phyloP scores from a whole-genome alignment of 441 rosid species.

The Kokia cookei region DNA sequence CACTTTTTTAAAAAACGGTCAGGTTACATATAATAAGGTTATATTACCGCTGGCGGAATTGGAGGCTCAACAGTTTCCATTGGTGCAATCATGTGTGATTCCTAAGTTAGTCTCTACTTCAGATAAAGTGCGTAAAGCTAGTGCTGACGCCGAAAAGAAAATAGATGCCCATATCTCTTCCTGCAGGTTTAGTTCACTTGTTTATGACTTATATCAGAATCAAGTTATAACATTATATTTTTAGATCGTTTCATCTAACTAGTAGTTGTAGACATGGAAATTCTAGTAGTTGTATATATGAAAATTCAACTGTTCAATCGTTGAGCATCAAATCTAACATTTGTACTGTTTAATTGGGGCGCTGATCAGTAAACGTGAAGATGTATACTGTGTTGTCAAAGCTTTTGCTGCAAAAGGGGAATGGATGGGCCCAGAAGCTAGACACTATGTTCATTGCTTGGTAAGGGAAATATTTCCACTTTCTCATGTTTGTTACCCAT shows the following conservation, averaged over 20 bases:
- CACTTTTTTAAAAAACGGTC: conserved; percentile 15
- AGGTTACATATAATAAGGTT: conserved; percentile 72
- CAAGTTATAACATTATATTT: background rate
- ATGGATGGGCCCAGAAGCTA: conserved; percentile 49
- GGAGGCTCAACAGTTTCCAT: conserved; percentile 63
- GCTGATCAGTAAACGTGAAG: conserved; percentile 69
- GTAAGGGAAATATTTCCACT: conserved; percentile 46
- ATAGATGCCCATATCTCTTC: conserved; percentile 54
- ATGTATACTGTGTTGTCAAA: conserved; percentile 71
- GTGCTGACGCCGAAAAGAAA: conserved; percentile 74
- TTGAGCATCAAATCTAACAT: conserved; percentile 19
- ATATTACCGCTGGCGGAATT: conserved; percentile 60
- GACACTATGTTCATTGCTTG: conserved; percentile 57
- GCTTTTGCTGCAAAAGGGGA: conserved; percentile 63
- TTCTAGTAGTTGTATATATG: background rate
- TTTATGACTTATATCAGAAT: background rate
- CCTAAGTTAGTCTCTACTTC: conserved; percentile 68
- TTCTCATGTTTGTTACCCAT: background rate
- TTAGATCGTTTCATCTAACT: background rate
- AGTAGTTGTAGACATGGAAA: background rate
- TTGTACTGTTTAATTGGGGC: background rate
- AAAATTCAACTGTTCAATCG: background rate
- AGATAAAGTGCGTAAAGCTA: conserved; percentile 63
- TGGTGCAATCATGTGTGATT: conserved; percentile 67
- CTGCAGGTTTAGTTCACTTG: conserved; percentile 55